These are phyloP conservation scores for Boeremia exigua DNA, from an alignment of 2,329 filamentous ascomycete genomes.

Conservation along the genomic window DNA sequence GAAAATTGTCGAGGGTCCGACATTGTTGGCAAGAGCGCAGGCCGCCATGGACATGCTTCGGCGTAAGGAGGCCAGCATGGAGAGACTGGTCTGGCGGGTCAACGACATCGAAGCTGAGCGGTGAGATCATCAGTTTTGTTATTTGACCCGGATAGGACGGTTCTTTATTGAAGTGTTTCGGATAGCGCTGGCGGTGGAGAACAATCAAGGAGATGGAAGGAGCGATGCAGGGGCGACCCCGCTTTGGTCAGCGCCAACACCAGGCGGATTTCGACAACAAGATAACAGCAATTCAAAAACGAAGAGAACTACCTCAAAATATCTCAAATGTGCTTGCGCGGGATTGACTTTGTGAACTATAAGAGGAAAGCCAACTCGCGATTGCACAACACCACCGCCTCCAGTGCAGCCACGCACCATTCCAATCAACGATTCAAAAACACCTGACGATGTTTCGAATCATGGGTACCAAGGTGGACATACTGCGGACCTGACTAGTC, in stretches of 20 bases:
- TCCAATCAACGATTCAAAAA: neutral
- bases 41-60: slow-evolving; percentile 53
- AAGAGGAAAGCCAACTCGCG: neutral
- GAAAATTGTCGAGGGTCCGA: slow-evolving; percentile 51
- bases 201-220: slow-evolving; percentile 6
- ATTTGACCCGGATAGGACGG: neutral
- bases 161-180: slow-evolving; percentile 14
- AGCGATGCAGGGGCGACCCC: slow-evolving; percentile 13
- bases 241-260: neutral
- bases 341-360: neutral
- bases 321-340: slow-evolving; percentile 11
- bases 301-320: slow-evolving; percentile 4
- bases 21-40: slow-evolving; percentile 51
- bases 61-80: slow-evolving; percentile 53
- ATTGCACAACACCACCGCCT: too few species aligned
- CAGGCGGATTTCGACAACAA: too few species aligned
- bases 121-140: slow-evolving; percentile 8
- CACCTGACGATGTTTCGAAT: neutral
- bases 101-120: slow-evolving; percentile 26
- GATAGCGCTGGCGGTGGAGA: slow-evolving; percentile 7
- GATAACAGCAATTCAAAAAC: neutral
- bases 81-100: slow-evolving; percentile 52
- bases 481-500: slow-evolving; percentile 4
- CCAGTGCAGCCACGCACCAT: neutral
- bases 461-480: neutral